Evolutionary conservation across 495 filamentous ascomycete species (phyloP).

Genomic region (Talaromyces nanjingensis): DNA sequence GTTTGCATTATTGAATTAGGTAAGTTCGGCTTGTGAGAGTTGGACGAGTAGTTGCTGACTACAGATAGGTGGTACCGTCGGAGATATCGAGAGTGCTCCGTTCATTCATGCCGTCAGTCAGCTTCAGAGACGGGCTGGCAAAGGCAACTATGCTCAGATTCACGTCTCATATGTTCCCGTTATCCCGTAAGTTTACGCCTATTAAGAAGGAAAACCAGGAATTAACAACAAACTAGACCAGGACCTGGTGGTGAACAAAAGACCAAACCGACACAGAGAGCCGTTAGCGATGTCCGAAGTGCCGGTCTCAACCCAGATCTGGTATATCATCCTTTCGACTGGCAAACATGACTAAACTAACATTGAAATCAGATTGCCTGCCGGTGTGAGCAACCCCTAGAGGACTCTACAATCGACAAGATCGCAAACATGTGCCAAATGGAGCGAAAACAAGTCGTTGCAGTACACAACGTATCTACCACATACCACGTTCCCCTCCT

Average conservation of each 20-base stretch:
- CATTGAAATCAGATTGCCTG: conserved; percentile 65
- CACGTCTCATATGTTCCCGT: conserved; percentile 77
- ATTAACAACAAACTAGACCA: conserved; percentile 19
- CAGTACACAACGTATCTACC: conserved; percentile 75
- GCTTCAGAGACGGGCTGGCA: conserved; percentile 62
- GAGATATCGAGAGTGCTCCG: conserved; percentile 86
- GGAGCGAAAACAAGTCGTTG: conserved; percentile 70
- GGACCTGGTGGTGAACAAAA: conserved; percentile 73
- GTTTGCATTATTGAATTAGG: conserved; percentile 73
- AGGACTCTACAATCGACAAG: conserved; percentile 71
- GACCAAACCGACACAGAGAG: conserved; percentile 92
- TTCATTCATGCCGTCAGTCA: conserved; percentile 86
- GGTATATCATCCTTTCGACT: conserved; percentile 28
- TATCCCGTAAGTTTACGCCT: conserved; percentile 17
- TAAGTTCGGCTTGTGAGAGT: conserved; percentile 2
- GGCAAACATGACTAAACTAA: not conserved
- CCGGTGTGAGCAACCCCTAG: conserved; percentile 70
- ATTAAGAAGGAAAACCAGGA: conserved; percentile 4
- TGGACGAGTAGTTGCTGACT: no score
- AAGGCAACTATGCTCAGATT: conserved; percentile 78
- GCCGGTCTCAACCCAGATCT: conserved; percentile 82
- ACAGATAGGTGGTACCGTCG: conserved; percentile 49
- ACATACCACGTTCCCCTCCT: conserved; percentile 91
- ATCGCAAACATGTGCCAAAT: conserved; percentile 84
- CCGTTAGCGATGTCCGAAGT: conserved; percentile 73